Evolutionary conservation across 1,284 basidiomycete species (phyloP), one percentile per base, ranked within the genome.

Genomic region (Pseudozyma tsukubaensis): DNA sequence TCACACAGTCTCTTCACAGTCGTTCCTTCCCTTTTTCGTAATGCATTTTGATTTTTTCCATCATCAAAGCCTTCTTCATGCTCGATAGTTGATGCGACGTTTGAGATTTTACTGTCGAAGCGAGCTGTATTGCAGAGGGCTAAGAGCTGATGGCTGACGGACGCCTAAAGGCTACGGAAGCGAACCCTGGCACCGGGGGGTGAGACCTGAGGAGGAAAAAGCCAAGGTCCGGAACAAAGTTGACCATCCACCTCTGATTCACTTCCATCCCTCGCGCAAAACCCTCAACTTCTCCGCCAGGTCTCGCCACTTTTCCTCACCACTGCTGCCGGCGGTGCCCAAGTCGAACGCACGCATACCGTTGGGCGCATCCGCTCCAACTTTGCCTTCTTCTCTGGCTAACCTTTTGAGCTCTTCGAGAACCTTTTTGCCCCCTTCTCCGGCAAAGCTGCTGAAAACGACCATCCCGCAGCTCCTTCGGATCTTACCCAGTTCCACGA

Each of bases 261-360:
- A 62, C 54, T 52, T 58, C 65, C 65, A 68, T 1, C 65, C 65
- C 1, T 42, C n/a, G 36, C 65, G 40, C 34, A 64, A 44, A 18
- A 35, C 37, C 4, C 8, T 2, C 50, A 70, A 21, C 43, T 19
- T 55, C 5, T 1, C 12, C 1, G 18, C 68, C 14, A 71, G 5
- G 18, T 40, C 36, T 0, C 24, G 16, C 68, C 68, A 71, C 53
- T 4, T 34, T 16, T 32, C 43, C 16, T 12, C 48, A 14, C 47
- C 48, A 14, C 47, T 50, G 1, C 1, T 32, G 35, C 43, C 24
- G 5, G 42, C 50, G 1, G 1, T 32, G 35, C 43, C 42, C 14
- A 68, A 52, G 43, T 73, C 65, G 18, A 61, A 69, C 36, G 55
- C 61, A 4, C 71, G 47, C 71, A 73, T 73, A 16, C 71, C 71